Conservation (phyloP, 306 rosid species). For the Pachyrhizus erosus region DNA sequence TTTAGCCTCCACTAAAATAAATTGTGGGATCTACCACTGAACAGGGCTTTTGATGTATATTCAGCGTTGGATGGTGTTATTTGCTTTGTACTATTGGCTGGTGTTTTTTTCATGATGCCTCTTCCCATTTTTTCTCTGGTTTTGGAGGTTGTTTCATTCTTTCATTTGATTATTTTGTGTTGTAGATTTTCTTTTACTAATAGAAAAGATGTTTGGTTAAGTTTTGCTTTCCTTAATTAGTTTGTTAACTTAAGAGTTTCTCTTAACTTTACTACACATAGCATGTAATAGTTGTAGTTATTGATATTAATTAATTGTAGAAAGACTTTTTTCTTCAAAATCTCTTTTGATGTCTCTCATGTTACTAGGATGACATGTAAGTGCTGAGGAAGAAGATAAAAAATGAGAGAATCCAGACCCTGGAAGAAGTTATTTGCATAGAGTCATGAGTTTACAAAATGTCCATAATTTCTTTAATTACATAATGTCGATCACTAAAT, state of each 20-base stretch:
- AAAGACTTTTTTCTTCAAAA: not conserved
- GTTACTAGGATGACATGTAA: not conserved
- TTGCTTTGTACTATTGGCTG: not conserved
- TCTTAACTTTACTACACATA: not conserved
- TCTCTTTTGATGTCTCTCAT: not conserved
- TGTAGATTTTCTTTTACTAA: too few species aligned
- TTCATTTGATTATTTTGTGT: too few species aligned
- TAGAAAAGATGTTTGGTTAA: too few species aligned
- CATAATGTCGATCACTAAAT: not conserved
- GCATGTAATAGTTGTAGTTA: constrained; percentile 12
- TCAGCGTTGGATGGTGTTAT: constrained; percentile 7
- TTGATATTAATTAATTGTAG: constrained; percentile 6
- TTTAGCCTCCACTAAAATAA: too few species aligned
- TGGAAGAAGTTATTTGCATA: not conserved
- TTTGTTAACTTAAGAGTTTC: too few species aligned
- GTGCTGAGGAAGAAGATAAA: not conserved
- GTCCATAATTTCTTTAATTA: not conserved
- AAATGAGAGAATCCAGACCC: too few species aligned
- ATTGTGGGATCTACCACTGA: too few species aligned
- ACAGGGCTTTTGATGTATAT: constrained; percentile 13
- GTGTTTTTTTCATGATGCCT: too few species aligned
- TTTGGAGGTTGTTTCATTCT: too few species aligned
- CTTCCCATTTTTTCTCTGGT: too few species aligned
- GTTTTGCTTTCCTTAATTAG: too few species aligned
- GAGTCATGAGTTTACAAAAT: not conserved